These are phyloP conservation scores for Calophaca sinica DNA, from an alignment of 306 rosid genomes.

Conservation along the genomic window DNA sequence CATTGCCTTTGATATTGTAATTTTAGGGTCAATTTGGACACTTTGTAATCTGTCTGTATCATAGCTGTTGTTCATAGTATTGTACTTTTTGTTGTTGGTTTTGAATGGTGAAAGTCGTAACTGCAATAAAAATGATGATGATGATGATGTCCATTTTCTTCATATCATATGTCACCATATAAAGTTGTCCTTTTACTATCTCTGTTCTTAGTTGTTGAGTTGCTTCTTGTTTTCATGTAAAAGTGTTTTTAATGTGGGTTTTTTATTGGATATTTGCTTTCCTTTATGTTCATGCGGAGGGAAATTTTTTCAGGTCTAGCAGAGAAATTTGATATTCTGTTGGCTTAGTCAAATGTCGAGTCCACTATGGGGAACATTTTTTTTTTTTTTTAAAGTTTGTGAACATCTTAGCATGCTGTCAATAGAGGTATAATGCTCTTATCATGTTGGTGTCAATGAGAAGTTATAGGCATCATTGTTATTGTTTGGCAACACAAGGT, in stretches of 20 bases:
- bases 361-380: neutral
- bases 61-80: conserved; percentile 48
- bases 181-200: conserved; percentile 13
- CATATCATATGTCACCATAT: neutral
- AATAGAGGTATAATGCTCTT: conserved; percentile 1
- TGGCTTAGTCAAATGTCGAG: conserved; percentile 5
- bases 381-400: neutral
- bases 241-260: conserved; percentile 3
- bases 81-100: conserved; percentile 39
- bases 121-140: conserved; percentile 19
- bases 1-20: conserved; percentile 42
- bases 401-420: neutral
- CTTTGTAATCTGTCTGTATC: conserved; percentile 37
- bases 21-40: conserved; percentile 39
- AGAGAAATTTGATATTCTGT: conserved; percentile 18
- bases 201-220: conserved; percentile 39
- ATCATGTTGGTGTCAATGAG: neutral
- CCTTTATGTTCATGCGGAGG: neutral
- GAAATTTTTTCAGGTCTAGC: neutral
- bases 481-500: conserved; percentile 20
- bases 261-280: neutral
- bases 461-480: neutral
- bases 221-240: conserved; percentile 37
- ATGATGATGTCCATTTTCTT: neutral
- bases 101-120: conserved; percentile 22